Evolutionary conservation across 164 flowering plant genomes (phyloP), one percentile per base, ranked within the genome.

Genomic region (Cinnamomum chago): DNA sequence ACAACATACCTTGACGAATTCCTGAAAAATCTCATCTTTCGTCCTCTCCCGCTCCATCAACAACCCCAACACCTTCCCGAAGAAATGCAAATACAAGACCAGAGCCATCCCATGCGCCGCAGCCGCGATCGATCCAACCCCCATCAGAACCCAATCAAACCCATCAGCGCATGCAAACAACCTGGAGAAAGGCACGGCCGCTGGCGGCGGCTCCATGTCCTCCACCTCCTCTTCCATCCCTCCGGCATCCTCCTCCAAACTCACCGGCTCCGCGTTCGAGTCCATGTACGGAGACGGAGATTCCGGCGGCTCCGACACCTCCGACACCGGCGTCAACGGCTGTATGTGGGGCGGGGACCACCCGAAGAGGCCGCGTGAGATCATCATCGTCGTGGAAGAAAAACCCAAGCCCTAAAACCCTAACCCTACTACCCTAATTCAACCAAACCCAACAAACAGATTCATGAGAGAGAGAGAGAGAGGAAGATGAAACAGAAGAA

Each of bases 291-390:
- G 99, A 1, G 98, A 96, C 5, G 99, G 99, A 2, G 97, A 92
- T 82, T 96, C 99, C 76, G 99, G 99, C 74, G 99, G 97, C 90
- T 95, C 99, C 11, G 97, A 93, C 3, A 93, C 99, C 79, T 95
- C 99, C 27, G 97, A 93, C 1, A 95, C 99, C 74, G 99, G 99
- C 75, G 99, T 96, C 73, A 96, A 76, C 11, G 99, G 99, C 84
- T 96, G 99, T 75, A 96, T 85, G 75, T 96, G 99, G 55, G 98
- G 97, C 62, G 99, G 99, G 1, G 99, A 96, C 97, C 97, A 96
- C 68, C 99, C 99, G 72, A 96, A 96, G 67, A 96, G 81, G 5
- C 99, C 99, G 79, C 99, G 78, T 1, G 97, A 92, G 70, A 95
- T 82, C 97, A 92, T 93, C 98, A 91, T 90, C 84, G 85, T 66